These are phyloP conservation scores for Carpinus viminea DNA, from an alignment of 306 rosid species.

Conservation along the genomic window DNA sequence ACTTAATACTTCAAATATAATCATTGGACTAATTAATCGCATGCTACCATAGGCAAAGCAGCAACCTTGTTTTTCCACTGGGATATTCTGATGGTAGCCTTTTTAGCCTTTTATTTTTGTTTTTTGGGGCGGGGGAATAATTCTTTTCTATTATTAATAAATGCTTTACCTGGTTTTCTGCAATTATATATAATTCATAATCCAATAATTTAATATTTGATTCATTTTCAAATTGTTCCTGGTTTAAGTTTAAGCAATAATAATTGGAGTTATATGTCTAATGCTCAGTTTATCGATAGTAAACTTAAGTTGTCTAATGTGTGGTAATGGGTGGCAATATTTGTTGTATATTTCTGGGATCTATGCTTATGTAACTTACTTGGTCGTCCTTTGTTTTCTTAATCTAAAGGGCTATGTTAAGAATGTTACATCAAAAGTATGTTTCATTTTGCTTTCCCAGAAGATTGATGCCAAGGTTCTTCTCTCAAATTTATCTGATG, in stretches of 20 bases:
- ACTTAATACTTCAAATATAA: background rate
- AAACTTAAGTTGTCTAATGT: too few species aligned
- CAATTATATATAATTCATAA: background rate
- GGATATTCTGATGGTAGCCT: background rate
- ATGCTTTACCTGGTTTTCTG: background rate
- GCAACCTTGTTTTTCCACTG: background rate
- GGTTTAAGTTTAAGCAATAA: too few species aligned
- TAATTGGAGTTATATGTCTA: background rate
- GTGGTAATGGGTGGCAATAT: background rate
- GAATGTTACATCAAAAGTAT: conserved; percentile 75
- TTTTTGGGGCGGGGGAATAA: background rate
- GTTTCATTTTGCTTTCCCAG: conserved; percentile 79
- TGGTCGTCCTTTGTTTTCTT: conserved; percentile 19
- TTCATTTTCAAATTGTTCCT: background rate
- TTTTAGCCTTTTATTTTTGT: too few species aligned
- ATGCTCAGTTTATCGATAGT: background rate
- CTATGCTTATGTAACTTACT: conserved; percentile 4
- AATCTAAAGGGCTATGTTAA: conserved; percentile 75
- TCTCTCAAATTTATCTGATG: conserved; percentile 73
- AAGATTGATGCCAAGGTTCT: conserved; percentile 85
- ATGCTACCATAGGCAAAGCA: background rate
- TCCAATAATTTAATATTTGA: background rate
- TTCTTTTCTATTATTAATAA: background rate
- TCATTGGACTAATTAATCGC: background rate
- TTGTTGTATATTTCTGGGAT: conserved; percentile 1